Conservation (phyloP, 768 basidiomycete species). For the Cytidiella melzeri region DNA sequence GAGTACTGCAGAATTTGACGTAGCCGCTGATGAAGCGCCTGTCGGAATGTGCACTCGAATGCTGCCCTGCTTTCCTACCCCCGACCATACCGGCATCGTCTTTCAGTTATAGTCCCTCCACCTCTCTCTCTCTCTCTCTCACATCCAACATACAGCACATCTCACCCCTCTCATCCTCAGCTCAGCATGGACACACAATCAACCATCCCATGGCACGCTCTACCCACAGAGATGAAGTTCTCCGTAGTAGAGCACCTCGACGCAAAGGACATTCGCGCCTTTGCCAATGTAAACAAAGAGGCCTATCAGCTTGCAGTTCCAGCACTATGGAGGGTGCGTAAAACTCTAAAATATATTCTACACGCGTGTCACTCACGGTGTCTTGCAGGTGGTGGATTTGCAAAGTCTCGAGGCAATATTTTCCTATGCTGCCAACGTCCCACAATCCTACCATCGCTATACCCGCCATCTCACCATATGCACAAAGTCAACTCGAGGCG, state of each 20-base stretch:
- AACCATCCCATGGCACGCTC: conserved; percentile 38
- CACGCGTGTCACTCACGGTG: conserved; percentile 2
- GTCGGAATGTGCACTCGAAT: no score
- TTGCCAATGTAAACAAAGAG: conserved; percentile 43
- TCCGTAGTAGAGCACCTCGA: conserved; percentile 47
- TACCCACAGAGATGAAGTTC: conserved; percentile 65
- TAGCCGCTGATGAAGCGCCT: no score
- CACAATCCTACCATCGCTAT: conserved; percentile 44
- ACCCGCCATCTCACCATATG: conserved; percentile 42
- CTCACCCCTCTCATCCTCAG: conserved; percentile 2
- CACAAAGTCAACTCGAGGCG: conserved; percentile 30
- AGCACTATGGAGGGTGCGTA: conserved; percentile 49
- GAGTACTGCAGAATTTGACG: no score
- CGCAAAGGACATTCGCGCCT: conserved; percentile 34
- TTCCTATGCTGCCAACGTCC: conserved; percentile 52
- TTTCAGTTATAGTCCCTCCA: neutral
- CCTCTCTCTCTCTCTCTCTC: neutral
- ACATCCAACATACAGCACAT: neutral
- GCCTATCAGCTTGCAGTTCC: conserved; percentile 54
- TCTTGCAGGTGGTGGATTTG: conserved; percentile 43
- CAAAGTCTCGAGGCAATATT: conserved; percentile 38
- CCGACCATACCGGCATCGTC: neutral
- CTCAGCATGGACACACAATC: neutral
- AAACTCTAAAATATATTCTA: neutral
- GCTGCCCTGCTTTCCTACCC: neutral